Conservation (phyloP, 495 filamentous ascomycete species). For the Aspergillus indologenus region DNA sequence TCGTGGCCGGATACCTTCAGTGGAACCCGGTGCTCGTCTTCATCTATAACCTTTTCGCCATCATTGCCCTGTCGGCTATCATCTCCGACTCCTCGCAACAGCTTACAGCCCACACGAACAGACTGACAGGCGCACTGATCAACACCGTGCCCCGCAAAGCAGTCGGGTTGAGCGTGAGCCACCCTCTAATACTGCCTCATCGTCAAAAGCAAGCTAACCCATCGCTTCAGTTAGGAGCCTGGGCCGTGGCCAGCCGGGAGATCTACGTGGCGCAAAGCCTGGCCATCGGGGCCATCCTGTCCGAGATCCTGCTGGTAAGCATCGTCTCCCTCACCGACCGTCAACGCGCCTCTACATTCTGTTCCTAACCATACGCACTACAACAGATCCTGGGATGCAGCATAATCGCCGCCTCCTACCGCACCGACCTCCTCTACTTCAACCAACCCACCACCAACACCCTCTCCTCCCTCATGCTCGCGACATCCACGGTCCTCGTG, state of each 20-base stretch:
- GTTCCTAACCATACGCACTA: no score
- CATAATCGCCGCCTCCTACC: conserved; percentile 21
- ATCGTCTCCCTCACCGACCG: no score
- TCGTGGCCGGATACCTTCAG: conserved; percentile 13
- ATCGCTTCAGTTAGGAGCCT: conserved; percentile 21
- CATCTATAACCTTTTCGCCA: conserved; percentile 28
- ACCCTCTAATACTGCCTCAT: background rate
- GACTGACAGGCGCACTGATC: conserved; percentile 25
- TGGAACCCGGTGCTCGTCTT: conserved; percentile 24
- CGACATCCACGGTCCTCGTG: conserved; percentile 22
- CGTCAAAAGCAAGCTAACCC: background rate
- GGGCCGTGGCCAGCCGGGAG: conserved; percentile 23
- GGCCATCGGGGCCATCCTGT: conserved; percentile 30
- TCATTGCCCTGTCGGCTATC: conserved; percentile 24
- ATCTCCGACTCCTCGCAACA: conserved; percentile 27
- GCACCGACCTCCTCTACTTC: conserved; percentile 20
- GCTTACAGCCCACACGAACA: conserved; percentile 20
- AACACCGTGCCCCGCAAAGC: conserved; percentile 32
- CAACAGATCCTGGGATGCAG: conserved; percentile 23
- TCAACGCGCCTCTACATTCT: no score
- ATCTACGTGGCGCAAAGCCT: conserved; percentile 27
- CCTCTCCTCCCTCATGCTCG: conserved; percentile 29
- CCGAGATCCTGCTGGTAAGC: conserved; percentile 25
- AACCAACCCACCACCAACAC: conserved; percentile 21
- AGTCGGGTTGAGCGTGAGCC: conserved; percentile 27